These are phyloP conservation scores for Rhizoclosmatium sp. DNA, from an alignment of 192 early-diverging fungal genomes.

Conservation along the genomic window DNA sequence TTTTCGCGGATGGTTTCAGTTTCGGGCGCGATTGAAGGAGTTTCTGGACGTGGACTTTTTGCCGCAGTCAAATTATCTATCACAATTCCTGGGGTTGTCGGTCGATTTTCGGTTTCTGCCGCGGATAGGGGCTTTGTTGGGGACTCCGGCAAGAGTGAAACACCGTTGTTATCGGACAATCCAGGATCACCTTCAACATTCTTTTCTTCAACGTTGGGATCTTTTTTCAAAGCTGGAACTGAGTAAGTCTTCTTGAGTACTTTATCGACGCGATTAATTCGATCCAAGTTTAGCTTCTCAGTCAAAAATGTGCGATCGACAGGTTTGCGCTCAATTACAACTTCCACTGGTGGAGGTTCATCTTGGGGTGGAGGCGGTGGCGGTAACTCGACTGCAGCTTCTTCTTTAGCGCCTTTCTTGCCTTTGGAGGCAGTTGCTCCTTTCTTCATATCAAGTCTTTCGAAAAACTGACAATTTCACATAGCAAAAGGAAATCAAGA, in stretches of 20 bases:
- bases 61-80: too few relatives aligned
- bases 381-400: not conserved
- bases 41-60: too few relatives aligned
- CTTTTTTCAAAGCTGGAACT: not conserved
- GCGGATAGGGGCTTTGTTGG: too few relatives aligned
- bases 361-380: not conserved
- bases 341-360: not conserved
- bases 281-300: not conserved
- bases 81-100: too few relatives aligned
- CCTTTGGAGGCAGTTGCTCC: not conserved
- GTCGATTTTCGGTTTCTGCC: too few relatives aligned
- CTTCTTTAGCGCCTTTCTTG: constrained; percentile 3
- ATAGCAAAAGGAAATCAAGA: too few relatives aligned
- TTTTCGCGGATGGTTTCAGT: too few relatives aligned
- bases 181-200: too few relatives aligned
- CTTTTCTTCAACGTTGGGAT: not conserved
- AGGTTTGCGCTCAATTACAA: not conserved
- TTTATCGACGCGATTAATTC: not conserved
- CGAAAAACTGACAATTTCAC: not conserved
- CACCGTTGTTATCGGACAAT: too few relatives aligned
- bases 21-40: too few relatives aligned
- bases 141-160: too few relatives aligned
- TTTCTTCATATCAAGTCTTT: not conserved
- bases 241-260: not conserved
- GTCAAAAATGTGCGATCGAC: not conserved